Conservation (phyloP, 345 rosid species). For the Eucalyptus lansdowneana region DNA sequence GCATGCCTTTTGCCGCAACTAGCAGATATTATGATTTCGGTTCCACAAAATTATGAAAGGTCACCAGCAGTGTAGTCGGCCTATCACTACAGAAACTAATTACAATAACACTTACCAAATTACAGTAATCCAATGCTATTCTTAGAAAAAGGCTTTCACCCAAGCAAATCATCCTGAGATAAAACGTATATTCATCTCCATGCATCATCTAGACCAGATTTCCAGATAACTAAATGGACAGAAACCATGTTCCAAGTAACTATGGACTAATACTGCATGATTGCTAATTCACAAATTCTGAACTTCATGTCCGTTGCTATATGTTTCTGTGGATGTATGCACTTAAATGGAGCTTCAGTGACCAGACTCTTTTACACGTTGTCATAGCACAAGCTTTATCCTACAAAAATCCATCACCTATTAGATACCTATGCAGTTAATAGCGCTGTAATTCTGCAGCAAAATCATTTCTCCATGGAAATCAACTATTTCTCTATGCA, state of each 20-base stretch:
- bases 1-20: neutral
- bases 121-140: neutral
- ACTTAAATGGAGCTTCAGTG: neutral
- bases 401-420: neutral
- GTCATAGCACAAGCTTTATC: neutral
- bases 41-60: neutral
- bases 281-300: neutral
- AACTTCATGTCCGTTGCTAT: neutral
- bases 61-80: neutral
- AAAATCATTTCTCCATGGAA: conserved; percentile 63
- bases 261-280: neutral
- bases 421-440: conserved; percentile 41
- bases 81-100: neutral
- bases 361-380: neutral
- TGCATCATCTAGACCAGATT: neutral
- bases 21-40: neutral
- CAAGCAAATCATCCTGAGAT: neutral
- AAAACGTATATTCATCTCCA: no score
- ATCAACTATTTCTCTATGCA: conserved; percentile 41
- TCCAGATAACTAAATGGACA: neutral
- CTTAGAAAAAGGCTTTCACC: neutral
- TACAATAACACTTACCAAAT: neutral
- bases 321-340: neutral
- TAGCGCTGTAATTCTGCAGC: conserved; percentile 45
- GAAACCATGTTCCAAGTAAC: neutral